phyloP scores from a whole-genome alignment of 2,329 filamentous ascomycete genomes.

The Hirsutella rhossiliensis region DNA sequence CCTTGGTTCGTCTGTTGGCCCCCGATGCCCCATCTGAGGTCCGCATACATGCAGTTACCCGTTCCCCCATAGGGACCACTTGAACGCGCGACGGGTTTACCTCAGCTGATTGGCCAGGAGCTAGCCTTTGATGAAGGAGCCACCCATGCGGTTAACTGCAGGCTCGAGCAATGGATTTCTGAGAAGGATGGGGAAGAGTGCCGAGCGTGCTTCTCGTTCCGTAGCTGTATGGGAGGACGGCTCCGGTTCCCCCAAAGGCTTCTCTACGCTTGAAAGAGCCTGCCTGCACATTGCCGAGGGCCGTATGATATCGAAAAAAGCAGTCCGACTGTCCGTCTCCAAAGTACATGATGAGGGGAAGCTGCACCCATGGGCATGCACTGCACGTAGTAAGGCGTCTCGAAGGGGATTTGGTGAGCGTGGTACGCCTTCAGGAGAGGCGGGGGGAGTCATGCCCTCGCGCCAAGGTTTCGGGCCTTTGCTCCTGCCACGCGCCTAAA shows the following conservation, averaged over 20 bases:
- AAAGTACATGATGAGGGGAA: neutral
- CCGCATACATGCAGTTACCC: conserved; percentile 1
- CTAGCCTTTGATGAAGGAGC: conserved; percentile 5
- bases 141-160: conserved; percentile 9
- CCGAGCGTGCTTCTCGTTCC: neutral
- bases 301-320: no score
- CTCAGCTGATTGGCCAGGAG: conserved; percentile 1
- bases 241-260: neutral
- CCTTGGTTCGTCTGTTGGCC: neutral
- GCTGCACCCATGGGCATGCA: neutral
- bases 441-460: neutral
- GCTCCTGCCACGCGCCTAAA: conserved; percentile 2
- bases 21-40: neutral
- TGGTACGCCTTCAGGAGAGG: neutral
- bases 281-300: neutral
- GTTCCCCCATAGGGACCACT: neutral
- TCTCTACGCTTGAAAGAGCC: neutral
- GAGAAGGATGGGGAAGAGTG: neutral
- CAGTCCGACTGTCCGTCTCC: neutral
- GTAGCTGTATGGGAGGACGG: neutral
- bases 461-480: conserved; percentile 3
- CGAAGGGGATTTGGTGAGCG: neutral
- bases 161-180: conserved; percentile 4
- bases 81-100: neutral
- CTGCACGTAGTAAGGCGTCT: neutral